Conservation (phyloP, 257 asterid species). For the Salvia hispanica region DNA sequence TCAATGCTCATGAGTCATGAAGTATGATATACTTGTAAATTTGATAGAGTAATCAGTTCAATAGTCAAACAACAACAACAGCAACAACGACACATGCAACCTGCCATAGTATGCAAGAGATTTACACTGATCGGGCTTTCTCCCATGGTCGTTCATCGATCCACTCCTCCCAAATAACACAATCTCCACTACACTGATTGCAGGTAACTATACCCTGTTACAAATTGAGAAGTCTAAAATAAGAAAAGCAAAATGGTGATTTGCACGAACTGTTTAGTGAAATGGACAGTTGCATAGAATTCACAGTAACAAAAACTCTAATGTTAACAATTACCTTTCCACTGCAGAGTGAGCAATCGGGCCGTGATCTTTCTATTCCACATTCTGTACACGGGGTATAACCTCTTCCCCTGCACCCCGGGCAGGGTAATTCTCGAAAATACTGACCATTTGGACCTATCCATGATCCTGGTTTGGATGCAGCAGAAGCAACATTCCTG, state of each 20-base stretch:
- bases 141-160: slow-evolving; percentile 97
- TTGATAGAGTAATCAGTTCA: neutral
- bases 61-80: neutral
- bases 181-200: slow-evolving; percentile 81
- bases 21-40: neutral
- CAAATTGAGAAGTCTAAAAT: slow-evolving; percentile 5
- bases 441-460: slow-evolving; percentile 96
- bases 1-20: neutral
- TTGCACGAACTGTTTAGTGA: slow-evolving; percentile 11
- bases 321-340: slow-evolving; percentile 61
- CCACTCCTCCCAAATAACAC: slow-evolving; percentile 97
- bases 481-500: slow-evolving; percentile 64
- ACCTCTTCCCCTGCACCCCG: slow-evolving; percentile 95
- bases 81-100: neutral
- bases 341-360: slow-evolving; percentile 72
- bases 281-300: neutral
- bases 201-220: slow-evolving; percentile 73
- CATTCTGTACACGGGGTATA: slow-evolving; percentile 85
- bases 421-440: slow-evolving; percentile 90
- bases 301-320: slow-evolving; percentile 8
- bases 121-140: slow-evolving; percentile 83
- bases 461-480: slow-evolving; percentile 81
- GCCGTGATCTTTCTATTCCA: slow-evolving; percentile 87
- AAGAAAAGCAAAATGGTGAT: neutral
- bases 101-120: slow-evolving; percentile 19